Percentiles rank a stretch among this genome's conserved stretches.
Evolutionary conservation across 208 protist genomes (phyloP).

Genomic region (Leishmania gerbilli): DNA sequence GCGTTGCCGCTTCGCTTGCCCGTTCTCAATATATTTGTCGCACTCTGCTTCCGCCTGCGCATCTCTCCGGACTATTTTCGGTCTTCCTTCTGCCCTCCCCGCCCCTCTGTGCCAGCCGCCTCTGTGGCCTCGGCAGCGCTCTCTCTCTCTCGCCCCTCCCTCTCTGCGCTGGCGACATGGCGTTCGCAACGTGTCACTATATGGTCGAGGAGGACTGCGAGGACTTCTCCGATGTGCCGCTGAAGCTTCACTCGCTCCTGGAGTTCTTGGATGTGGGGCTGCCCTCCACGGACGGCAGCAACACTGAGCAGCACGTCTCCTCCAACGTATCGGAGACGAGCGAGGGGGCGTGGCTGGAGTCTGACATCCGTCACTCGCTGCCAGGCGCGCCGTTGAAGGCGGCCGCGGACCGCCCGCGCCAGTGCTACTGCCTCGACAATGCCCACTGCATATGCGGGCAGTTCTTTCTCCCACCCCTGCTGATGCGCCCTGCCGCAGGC

Average conservation of each 20-base stretch:
- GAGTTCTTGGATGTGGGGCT: constrained; percentile 19
- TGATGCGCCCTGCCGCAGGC: neutral
- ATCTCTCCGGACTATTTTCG: neutral
- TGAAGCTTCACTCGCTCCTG: constrained; percentile 28
- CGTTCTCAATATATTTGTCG: neutral
- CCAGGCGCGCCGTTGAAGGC: constrained; percentile 9
- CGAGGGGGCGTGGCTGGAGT: neutral
- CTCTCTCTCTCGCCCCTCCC: neutral
- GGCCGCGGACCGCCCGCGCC: neutral
- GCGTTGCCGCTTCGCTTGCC: neutral
- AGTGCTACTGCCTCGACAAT: constrained; percentile 32
- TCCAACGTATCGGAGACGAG: constrained; percentile 21
- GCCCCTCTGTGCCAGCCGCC: neutral
- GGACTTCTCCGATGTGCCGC: constrained; percentile 18
- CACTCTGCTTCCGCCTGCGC: neutral
- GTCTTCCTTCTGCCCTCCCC: neutral
- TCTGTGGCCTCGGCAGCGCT: neutral
- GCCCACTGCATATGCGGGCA: constrained; percentile 24
- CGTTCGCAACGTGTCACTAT: constrained; percentile 14
- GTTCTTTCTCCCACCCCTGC: constrained; percentile 20
- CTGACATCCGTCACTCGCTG: constrained; percentile 7
- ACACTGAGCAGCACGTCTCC: constrained; percentile 20
- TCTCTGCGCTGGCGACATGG: constrained; percentile 2
- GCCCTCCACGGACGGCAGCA: neutral
- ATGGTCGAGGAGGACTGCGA: constrained; percentile 21